Base-by-base conservation (phyloP, 202 grass and related monocot species). In the Digitaria exilis region DNA sequence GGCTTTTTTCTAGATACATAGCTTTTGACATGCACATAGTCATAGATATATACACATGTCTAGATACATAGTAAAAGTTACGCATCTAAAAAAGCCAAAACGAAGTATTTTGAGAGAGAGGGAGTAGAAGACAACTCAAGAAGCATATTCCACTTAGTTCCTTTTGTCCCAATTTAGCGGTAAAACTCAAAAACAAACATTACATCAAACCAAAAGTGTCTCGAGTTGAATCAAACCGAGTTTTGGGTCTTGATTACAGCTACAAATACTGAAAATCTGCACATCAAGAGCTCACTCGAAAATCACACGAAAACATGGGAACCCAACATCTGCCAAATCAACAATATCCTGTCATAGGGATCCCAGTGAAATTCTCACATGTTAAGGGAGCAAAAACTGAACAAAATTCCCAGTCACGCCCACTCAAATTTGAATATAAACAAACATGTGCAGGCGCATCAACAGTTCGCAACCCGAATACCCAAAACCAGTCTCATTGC, bases 161-260 rank as follows among this genome's bases (percentile, higher is more conserved):
- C 9, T 83, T 45, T 51, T 19, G 2, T 61, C 62, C 29, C n/a
- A 66, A 54, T 37, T 55, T 88, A 58, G 29, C 46, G 48, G 42
- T 55, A 30, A 57, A 25, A 45, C 35, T 78, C 35, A 28, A 83
- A n/a, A 83, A 41, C 29, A 72, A 30, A 71, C 56, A 72, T 7
- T 64, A 16, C 10, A 51, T 26, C 35, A 55, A 56, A 29, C 57
- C 42, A 68, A 75, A 35, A 76, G 69, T 28, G 43, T 14, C 18
- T 54, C 45, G 24, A 17, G 30, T 31, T 67, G 32, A 77, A 70
- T 21, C 7, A 63, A 69, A 80, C 58, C 21, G 21, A 58, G 21
- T 56, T 18, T 41, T 54, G 46, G 0, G 1, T 11, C n/a, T 75
- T 39, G 21, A 67, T 19, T 9, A 55, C 5, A 65, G 35, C n/a